Conservation (phyloP, 805 yeast species). For the Torulaspora indica region DNA sequence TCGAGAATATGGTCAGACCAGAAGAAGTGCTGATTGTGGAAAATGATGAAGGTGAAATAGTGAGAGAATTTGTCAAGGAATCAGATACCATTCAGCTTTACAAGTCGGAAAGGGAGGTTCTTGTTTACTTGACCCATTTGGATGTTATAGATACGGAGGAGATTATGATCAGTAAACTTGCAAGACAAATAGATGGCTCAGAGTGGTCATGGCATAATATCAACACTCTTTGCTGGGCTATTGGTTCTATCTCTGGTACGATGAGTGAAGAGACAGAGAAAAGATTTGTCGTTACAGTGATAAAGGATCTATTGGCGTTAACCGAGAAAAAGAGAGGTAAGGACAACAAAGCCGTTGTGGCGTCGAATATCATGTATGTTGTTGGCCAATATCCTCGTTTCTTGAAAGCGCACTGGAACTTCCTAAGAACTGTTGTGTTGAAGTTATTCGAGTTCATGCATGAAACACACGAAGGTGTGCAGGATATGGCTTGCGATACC, state of each 20-base stretch:
- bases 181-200: constrained; percentile 87
- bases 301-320: constrained; percentile 82
- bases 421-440: constrained; percentile 89
- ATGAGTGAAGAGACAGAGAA: constrained; percentile 98
- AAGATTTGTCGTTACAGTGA: constrained; percentile 85
- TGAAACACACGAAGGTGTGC: constrained; percentile 99
- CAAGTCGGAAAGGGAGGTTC: constrained; percentile 91
- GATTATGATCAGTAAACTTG: constrained; percentile 87
- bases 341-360: constrained; percentile 97
- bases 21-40: constrained; percentile 96
- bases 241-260: constrained; percentile 97
- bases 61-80: constrained; percentile 93
- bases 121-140: constrained; percentile 91
- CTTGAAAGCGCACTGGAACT: constrained; percentile 96
- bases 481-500: constrained; percentile 99
- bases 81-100: constrained; percentile 94
- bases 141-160: constrained; percentile 91
- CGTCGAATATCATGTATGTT: constrained; percentile 98
- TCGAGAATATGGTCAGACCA: constrained; percentile 97
- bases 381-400: constrained; percentile 99
- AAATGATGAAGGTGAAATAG: constrained; percentile 98
- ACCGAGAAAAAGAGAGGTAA: constrained; percentile 97
- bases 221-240: constrained; percentile 98
- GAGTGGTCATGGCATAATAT: constrained; percentile 99
- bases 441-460: constrained; percentile 98